phyloP scores from a whole-genome alignment of 768 basidiomycete genomes.

The Pholiota conissans region DNA sequence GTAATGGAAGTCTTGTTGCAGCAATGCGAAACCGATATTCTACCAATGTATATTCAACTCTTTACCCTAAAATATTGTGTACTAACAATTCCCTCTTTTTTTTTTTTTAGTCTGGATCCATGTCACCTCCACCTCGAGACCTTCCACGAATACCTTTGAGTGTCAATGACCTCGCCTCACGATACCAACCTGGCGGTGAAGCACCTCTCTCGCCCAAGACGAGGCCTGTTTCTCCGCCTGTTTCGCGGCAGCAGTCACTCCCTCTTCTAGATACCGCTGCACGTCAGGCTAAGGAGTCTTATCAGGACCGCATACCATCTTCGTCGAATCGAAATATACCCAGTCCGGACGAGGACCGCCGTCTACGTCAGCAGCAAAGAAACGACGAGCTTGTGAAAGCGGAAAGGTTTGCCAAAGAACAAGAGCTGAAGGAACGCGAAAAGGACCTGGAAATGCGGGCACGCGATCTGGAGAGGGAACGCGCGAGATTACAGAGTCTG shows the following conservation, averaged over 20 bases:
- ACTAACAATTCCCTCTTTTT: no score
- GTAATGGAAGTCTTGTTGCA: conserved; percentile 62
- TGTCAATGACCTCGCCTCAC: conserved; percentile 62
- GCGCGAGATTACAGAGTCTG: conserved; percentile 38
- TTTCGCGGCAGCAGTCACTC: conserved; percentile 29
- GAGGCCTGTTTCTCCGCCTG: conserved; percentile 25
- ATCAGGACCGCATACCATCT: conserved; percentile 12
- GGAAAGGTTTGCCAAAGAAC: conserved; percentile 57
- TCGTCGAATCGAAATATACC: conserved; percentile 3
- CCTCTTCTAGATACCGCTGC: conserved; percentile 23
- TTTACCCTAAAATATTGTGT: no score
- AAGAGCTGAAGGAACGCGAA: conserved; percentile 51
- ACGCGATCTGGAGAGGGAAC: conserved; percentile 60
- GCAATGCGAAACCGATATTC: conserved; percentile 68
- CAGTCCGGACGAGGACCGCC: conserved; percentile 28
- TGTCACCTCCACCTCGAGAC: conserved; percentile 59
- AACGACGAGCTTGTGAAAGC: conserved; percentile 49
- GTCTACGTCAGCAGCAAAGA: conserved; percentile 24
- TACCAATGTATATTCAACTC: conserved; percentile 53
- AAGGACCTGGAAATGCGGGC: conserved; percentile 52
- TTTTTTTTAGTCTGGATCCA: conserved; percentile 42
- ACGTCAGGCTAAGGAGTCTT: conserved; percentile 18
- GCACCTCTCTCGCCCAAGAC: conserved; percentile 39
- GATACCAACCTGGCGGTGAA: conserved; percentile 54
- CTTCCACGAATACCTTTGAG: conserved; percentile 63